These are phyloP conservation scores for Urtica urens DNA, from an alignment of 306 rosid genomes.

Conservation along the genomic window DNA sequence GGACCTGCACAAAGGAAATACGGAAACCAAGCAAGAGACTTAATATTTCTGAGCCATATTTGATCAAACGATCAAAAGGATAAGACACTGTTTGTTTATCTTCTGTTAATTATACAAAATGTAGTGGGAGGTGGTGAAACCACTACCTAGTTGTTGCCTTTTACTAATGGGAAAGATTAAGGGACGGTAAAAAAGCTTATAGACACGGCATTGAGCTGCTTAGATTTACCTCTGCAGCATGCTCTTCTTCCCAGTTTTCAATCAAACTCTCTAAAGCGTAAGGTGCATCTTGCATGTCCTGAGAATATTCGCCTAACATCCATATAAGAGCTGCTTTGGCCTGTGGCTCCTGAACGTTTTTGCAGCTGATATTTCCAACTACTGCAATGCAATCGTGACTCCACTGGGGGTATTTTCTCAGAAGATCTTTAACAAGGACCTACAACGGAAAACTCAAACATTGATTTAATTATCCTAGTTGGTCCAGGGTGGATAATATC, in stretches of 20 bases:
- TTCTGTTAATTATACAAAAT: too few species aligned
- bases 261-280: constrained; percentile 73
- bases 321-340: constrained; percentile 99
- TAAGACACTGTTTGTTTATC: too few species aligned
- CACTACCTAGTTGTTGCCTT: too few species aligned
- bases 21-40: constrained; percentile 9
- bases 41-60: neutral
- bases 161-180: neutral
- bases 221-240: constrained; percentile 74
- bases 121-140: too few species aligned
- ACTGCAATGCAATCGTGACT: constrained; percentile 99
- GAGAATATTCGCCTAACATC: constrained; percentile 99
- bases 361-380: constrained; percentile 96
- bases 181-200: too few species aligned
- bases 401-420: constrained; percentile 98
- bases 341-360: constrained; percentile 93
- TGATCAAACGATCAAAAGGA: neutral
- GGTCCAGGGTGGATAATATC: neutral
- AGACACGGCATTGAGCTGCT: neutral
- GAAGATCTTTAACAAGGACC: constrained; percentile 97
- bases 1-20: constrained; percentile 55
- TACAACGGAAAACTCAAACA: constrained; percentile 28
- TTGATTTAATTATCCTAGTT: constrained; percentile 15
- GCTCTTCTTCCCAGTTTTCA: constrained; percentile 97
- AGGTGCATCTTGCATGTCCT: constrained; percentile 94